Percentiles rank a stretch among this genome's conserved stretches.
Evolutionary conservation across 2,329 filamentous ascomycete genomes (phyloP).

Genomic region (Blastomyces silverae): DNA sequence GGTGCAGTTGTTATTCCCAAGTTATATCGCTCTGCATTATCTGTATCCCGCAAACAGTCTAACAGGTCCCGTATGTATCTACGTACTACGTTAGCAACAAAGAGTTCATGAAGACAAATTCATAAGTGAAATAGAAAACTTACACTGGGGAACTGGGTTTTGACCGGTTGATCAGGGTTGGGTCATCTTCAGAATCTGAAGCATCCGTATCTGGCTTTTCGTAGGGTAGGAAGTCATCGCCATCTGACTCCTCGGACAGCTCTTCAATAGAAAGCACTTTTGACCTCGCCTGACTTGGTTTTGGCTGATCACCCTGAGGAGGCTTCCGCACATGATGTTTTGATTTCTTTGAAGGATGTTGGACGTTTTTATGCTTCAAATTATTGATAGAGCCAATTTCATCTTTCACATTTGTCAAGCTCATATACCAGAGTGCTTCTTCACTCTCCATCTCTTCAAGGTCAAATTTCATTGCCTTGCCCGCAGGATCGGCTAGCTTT

Average conservation of each 20-base stretch:
- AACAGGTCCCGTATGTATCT: slow-evolving; percentile 80
- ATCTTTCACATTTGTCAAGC: slow-evolving; percentile 58
- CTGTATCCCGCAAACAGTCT: slow-evolving; percentile 66
- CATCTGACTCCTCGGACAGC: slow-evolving; percentile 52
- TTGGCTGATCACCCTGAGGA: slow-evolving; percentile 19
- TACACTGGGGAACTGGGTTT: slow-evolving; percentile 75
- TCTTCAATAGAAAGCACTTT: slow-evolving; percentile 56
- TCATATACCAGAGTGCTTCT: slow-evolving; percentile 70
- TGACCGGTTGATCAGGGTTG: slow-evolving; percentile 74
- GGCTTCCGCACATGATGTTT: slow-evolving; percentile 12
- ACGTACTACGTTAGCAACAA: slow-evolving; percentile 19
- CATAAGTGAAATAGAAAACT: slow-evolving; percentile 25
- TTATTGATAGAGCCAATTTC: slow-evolving; percentile 52
- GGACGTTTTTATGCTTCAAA: slow-evolving; percentile 36
- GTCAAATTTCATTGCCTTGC: slow-evolving; percentile 72
- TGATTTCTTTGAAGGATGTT: slow-evolving; percentile 16
- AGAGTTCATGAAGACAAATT: neutral
- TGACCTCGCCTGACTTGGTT: slow-evolving; percentile 23
- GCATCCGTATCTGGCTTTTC: slow-evolving; percentile 79
- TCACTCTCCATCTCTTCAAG: slow-evolving; percentile 67
- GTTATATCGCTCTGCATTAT: slow-evolving; percentile 77
- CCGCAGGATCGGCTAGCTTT: slow-evolving; percentile 57
- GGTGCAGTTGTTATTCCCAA: slow-evolving; percentile 72
- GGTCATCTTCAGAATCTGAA: slow-evolving; percentile 89
- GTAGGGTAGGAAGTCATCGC: slow-evolving; percentile 67